Conservation (phyloP, 2,329 filamentous ascomycete genomes). For the Nigrospora oryzae region DNA sequence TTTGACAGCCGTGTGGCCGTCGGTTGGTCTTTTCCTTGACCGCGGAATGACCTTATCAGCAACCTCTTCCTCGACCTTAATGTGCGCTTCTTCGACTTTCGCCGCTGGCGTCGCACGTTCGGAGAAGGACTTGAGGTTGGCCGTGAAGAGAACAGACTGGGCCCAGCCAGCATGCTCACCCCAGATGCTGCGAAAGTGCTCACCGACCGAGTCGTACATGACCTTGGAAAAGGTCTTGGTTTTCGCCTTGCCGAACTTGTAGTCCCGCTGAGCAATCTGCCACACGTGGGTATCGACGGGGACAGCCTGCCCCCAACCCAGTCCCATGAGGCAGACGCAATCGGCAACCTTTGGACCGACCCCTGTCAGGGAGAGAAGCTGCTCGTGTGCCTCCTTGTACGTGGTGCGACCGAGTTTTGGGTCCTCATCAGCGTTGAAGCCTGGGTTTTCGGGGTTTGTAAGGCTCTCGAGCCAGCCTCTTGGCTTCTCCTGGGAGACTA, state of each 20-base stretch:
- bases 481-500: constrained; percentile 60
- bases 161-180: constrained; percentile 94
- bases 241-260: constrained; percentile 80
- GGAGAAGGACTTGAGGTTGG: constrained; percentile 79
- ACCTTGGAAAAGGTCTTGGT: constrained; percentile 78
- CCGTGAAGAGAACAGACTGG: constrained; percentile 92
- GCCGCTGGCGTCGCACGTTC: constrained; percentile 43
- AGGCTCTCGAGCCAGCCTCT: constrained; percentile 69
- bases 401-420: constrained; percentile 45
- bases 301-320: constrained; percentile 92
- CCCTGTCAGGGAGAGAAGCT: constrained; percentile 70
- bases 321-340: constrained; percentile 91
- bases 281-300: constrained; percentile 97
- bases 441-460: constrained; percentile 66
- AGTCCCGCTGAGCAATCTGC: constrained; percentile 96
- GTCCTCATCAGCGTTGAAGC: constrained; percentile 40
- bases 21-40: constrained; percentile 8
- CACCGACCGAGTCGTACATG: constrained; percentile 83
- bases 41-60: constrained; percentile 2
- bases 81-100: constrained; percentile 15
- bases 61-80: constrained; percentile 16
- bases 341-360: constrained; percentile 97
- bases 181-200: constrained; percentile 86
- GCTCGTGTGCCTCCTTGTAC: constrained; percentile 73
- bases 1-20: too few relatives aligned